These are phyloP conservation scores for Beta vulgaris DNA, from an alignment of 148 eudicot species.

Conservation along the genomic window DNA sequence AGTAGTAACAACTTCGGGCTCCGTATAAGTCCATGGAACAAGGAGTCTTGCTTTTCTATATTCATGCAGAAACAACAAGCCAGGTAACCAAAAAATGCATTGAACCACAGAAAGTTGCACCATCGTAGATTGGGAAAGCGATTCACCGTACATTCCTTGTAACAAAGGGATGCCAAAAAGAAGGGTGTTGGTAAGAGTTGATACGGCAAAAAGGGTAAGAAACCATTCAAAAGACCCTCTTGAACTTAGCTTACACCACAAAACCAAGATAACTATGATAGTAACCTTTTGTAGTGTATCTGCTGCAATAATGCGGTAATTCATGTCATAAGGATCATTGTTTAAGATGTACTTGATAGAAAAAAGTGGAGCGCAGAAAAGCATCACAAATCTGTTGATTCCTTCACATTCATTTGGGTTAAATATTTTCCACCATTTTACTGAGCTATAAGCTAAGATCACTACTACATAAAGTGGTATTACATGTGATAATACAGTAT, in stretches of 20 bases:
- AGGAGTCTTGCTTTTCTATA: background rate
- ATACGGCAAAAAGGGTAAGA: background rate
- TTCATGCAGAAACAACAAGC: background rate
- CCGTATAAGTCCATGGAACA: no score
- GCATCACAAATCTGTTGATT: constrained; percentile 1
- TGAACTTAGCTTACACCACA: constrained; percentile 1
- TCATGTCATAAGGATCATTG: background rate
- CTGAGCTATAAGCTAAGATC: background rate
- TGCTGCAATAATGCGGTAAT: background rate
- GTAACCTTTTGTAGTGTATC: background rate
- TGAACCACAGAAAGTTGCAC: background rate
- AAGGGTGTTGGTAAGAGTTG: background rate
- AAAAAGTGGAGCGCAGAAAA: background rate
- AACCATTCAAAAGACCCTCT: background rate
- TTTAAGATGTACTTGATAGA: background rate
- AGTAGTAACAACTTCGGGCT: no score
- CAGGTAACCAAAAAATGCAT: background rate
- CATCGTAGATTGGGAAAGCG: background rate
- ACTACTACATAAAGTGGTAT: constrained; percentile 2
- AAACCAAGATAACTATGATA: background rate
- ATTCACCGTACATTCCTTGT: background rate
- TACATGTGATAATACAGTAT: background rate
- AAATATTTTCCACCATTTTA: no score
- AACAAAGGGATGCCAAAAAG: background rate
- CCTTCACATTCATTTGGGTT: background rate